Base-by-base conservation (phyloP, 2,329 filamentous ascomycete species). In the Phoma sp. region DNA sequence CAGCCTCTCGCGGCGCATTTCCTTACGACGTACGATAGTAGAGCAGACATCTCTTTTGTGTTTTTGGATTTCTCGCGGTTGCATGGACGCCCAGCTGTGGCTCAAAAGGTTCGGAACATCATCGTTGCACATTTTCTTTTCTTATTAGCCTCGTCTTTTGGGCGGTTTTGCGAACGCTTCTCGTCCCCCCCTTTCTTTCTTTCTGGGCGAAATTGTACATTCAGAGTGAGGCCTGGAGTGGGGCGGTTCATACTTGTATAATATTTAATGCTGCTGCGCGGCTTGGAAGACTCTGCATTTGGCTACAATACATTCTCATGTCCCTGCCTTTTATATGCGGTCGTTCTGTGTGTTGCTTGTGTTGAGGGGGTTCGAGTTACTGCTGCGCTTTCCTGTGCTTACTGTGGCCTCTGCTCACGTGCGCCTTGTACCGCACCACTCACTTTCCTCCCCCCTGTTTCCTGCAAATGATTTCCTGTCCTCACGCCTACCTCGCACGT, bases 191-290 rank as follows among this genome's bases (percentile, higher is more conserved):
- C 29, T 48, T 51, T 24, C n/a, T 33, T 49, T 51, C 22, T 24
- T 41, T 40, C 47, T 47, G 39, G 31, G 45, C n/a, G 44, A 57
- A 51, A 51, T 35, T 61, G 51, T 55, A 49, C 40, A 52, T 41
- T 45, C 43, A 43, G 21, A 32, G 48, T 32, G 43, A 51, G 47
- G 43, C 29, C 41, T 43, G 41, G 32, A n/a, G 17, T 17, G 17
- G 1, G 17, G 17, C 17, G 38, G 22, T 32, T 25, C 15, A 35
- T 46, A 32, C 51, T 57, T 68, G 64, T 69, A 64, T 70, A 70
- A 66, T 69, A 67, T 57, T 44, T 68, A 67, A 71, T 69, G 64
- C 65, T 67, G 64, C 65, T 51, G 53, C 43, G 46, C 53, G 24
- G 53, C 53, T 15, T 17, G 40, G 37, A 24, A 25, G 38, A 13